Conservation (phyloP, 2,329 filamentous ascomycete genomes). For the Diplodia mutila region DNA sequence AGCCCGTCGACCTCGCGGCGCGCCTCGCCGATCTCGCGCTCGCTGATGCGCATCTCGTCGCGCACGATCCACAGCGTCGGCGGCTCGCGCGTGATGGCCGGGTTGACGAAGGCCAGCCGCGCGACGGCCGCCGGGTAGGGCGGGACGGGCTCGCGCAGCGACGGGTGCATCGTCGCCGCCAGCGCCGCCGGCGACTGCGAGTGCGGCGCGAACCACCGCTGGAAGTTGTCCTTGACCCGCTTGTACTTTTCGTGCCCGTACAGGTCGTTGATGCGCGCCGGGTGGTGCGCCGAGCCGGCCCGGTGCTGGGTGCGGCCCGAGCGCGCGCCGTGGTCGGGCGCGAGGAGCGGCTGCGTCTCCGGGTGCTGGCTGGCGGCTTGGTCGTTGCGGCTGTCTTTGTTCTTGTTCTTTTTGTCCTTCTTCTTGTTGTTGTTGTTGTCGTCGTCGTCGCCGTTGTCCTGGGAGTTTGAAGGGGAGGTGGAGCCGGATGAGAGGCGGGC, state of each 20-base stretch:
- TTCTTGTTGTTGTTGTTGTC: not conserved
- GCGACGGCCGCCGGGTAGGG: conserved; percentile 37
- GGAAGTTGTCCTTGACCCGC: conserved; percentile 3
- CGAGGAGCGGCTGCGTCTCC: conserved; percentile 11
- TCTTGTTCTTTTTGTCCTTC: not conserved
- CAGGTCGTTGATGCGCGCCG: conserved; percentile 19
- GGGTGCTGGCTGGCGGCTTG: not conserved
- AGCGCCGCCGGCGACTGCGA: conserved; percentile 18
- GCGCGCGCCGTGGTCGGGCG: conserved; percentile 17
- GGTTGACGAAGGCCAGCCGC: conserved; percentile 50
- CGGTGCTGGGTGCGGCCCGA: not conserved
- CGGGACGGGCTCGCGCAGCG: conserved; percentile 18
- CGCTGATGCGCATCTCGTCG: conserved; percentile 49
- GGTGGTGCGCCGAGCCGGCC: not conserved
- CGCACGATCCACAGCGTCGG: conserved; percentile 52
- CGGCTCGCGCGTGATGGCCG: conserved; percentile 48
- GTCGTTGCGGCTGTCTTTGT: not conserved
- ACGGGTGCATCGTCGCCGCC: conserved; percentile 17
- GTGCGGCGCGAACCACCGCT: conserved; percentile 25
- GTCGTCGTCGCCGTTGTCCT: not conserved
- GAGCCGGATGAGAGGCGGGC: conserved; percentile 21
- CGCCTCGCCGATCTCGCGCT: conserved; percentile 48
- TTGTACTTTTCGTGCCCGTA: conserved; percentile 1
- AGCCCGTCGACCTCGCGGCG: conserved; percentile 43
- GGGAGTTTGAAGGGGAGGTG: not conserved